phyloP scores from a whole-genome alignment of 164 flowering plant species.

The Warburgia ugandensis region DNA sequence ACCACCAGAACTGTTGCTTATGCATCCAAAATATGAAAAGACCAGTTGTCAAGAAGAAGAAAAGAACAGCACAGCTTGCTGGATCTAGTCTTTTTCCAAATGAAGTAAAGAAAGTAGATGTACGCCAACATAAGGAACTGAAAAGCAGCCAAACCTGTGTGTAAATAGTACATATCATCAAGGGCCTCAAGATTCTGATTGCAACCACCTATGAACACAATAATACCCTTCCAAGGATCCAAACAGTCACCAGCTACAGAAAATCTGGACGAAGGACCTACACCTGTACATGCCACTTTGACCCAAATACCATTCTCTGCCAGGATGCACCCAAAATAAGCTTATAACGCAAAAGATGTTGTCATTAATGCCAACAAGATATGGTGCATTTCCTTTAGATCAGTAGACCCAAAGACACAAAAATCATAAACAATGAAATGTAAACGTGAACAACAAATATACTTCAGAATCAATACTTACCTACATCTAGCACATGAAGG shows the following conservation, averaged over 20 bases:
- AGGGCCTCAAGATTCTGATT: conserved; percentile 80
- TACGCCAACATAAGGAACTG: no score
- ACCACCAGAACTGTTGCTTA: no score
- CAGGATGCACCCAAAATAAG: neutral
- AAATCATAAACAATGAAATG: neutral
- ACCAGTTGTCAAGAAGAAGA: no score
- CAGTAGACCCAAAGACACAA: neutral
- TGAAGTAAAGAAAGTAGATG: no score
- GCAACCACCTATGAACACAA: conserved; percentile 88
- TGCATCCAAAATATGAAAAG: no score
- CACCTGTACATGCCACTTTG: conserved; percentile 47
- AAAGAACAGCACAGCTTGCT: no score
- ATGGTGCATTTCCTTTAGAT: neutral
- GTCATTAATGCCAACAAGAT: no score
- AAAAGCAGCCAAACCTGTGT: conserved; percentile 93
- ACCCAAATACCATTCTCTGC: conserved; percentile 81
- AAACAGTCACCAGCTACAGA: conserved; percentile 86
- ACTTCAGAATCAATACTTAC: conserved; percentile 32
- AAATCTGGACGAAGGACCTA: conserved; percentile 89
- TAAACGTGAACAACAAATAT: neutral
- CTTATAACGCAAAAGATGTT: no score
- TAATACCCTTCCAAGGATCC: conserved; percentile 53
- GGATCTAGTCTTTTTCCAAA: no score
- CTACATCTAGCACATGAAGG: conserved; percentile 76
- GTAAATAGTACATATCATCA: conserved; percentile 81